These are phyloP conservation scores for Ceratocystis destructans DNA, from an alignment of 2,329 filamentous ascomycete species.

Conservation along the genomic window DNA sequence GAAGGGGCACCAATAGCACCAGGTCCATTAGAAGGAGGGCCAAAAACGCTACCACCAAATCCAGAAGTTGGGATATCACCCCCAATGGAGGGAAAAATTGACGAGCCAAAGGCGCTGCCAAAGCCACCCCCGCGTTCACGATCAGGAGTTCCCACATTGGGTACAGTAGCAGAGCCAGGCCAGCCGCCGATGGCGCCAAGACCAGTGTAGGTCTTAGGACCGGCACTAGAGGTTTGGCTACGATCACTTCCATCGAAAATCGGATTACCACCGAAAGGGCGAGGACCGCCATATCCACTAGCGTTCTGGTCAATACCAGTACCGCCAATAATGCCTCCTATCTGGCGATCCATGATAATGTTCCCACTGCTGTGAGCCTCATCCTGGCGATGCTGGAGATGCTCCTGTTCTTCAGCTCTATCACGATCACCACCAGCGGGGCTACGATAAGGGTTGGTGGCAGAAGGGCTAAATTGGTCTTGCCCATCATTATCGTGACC, in stretches of 20 bases:
- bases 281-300: constrained; percentile 41
- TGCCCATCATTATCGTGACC: constrained; percentile 35
- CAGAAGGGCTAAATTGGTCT: constrained; percentile 75
- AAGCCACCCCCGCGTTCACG: constrained; percentile 43
- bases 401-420: constrained; percentile 37
- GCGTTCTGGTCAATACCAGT: constrained; percentile 27
- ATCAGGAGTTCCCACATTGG: constrained; percentile 54
- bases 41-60: constrained; percentile 57
- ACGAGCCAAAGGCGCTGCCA: constrained; percentile 56
- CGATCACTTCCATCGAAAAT: constrained; percentile 63
- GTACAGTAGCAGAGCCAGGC: constrained; percentile 39
- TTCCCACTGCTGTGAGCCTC: constrained; percentile 34
- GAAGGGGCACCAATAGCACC: constrained; percentile 47
- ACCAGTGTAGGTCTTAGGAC: constrained; percentile 57
- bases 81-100: constrained; percentile 59
- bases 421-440: constrained; percentile 60
- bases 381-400: constrained; percentile 39
- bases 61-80: constrained; percentile 63
- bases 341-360: constrained; percentile 8
- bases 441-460: constrained; percentile 93
- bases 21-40: constrained; percentile 36
- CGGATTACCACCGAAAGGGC: constrained; percentile 36
- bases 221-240: constrained; percentile 82
- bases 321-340: constrained; percentile 13
- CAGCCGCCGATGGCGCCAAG: constrained; percentile 51